These are phyloP conservation scores for Flaveria ramosissima DNA, from an alignment of 129 eudicot species.

Conservation along the genomic window DNA sequence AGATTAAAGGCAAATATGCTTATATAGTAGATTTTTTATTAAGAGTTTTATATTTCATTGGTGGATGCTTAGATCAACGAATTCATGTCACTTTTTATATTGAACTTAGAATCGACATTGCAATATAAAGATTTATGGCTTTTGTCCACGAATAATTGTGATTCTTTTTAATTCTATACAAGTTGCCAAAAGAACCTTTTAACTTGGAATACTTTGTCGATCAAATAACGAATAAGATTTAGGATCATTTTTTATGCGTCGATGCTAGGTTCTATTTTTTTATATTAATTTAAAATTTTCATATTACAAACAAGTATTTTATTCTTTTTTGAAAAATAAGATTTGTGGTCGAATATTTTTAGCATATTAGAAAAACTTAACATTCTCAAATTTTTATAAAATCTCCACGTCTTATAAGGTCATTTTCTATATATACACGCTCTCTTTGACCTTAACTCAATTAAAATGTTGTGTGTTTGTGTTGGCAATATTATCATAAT, in stretches of 20 bases:
- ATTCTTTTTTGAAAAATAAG: not conserved
- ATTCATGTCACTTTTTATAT: slow-evolving; percentile 26
- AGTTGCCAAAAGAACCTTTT: slow-evolving; percentile 36
- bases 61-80: slow-evolving; percentile 36
- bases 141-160: slow-evolving; percentile 34
- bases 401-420: not conserved
- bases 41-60: slow-evolving; percentile 31
- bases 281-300: not conserved
- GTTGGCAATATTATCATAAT: not conserved
- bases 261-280: slow-evolving; percentile 12
- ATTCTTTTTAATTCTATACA: slow-evolving; percentile 26
- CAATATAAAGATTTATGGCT: slow-evolving; percentile 36
- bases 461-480: not conserved
- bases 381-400: not conserved
- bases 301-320: not conserved
- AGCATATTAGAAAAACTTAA: not conserved
- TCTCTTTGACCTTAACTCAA: not conserved
- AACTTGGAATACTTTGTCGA: slow-evolving; percentile 22
- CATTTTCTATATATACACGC: not conserved
- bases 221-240: slow-evolving; percentile 24
- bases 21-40: slow-evolving; percentile 25
- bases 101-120: slow-evolving; percentile 41
- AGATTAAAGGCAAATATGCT: not conserved
- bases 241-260: slow-evolving; percentile 12
- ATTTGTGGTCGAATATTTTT: slow-evolving; percentile 24